A percentile compares a stretch with the other conserved stretches of the same genome.
Conservation (phyloP, 2,329 filamentous ascomycete genomes). For the Epichloe amarillans region DNA sequence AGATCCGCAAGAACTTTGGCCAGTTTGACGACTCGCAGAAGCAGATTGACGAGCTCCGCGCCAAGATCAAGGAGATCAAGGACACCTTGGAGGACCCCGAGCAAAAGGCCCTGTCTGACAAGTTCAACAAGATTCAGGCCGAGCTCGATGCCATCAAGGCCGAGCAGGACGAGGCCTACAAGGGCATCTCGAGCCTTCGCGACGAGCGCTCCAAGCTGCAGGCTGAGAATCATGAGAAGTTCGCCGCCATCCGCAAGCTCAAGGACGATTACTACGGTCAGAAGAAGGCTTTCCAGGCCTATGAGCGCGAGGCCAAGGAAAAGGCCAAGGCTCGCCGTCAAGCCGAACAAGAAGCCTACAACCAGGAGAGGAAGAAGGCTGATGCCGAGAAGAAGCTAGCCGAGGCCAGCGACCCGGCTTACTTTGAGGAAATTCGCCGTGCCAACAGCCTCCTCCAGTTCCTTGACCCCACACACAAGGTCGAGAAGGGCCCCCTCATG, state of each 20-base stretch:
- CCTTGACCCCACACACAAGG: constrained; percentile 64
- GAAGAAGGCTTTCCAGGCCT: constrained; percentile 70
- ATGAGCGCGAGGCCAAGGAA: constrained; percentile 72
- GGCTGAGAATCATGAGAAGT: constrained; percentile 78
- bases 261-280: constrained; percentile 80
- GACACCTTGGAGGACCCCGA: constrained; percentile 87
- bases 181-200: constrained; percentile 69
- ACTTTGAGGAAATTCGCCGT: constrained; percentile 81
- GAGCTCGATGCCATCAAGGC: constrained; percentile 85
- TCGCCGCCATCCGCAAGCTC: constrained; percentile 64
- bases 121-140: constrained; percentile 71
- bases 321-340: constrained; percentile 64
- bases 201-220: constrained; percentile 79
- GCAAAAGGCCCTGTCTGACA: constrained; percentile 73
- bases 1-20: constrained; percentile 82
- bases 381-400: constrained; percentile 63
- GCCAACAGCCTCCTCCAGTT: constrained; percentile 79
- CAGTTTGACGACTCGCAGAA: constrained; percentile 77
- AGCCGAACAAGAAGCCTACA: constrained; percentile 63
- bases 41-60: constrained; percentile 74
- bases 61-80: constrained; percentile 77
- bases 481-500: constrained; percentile 53
- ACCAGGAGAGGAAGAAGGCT: constrained; percentile 62
- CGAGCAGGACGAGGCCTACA: constrained; percentile 82
- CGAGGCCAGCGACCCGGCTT: constrained; percentile 76